Evolutionary conservation across 768 basidiomycete species (phyloP), one percentile per base, ranked within the genome.

Genomic region (Tylopilus sp.): DNA sequence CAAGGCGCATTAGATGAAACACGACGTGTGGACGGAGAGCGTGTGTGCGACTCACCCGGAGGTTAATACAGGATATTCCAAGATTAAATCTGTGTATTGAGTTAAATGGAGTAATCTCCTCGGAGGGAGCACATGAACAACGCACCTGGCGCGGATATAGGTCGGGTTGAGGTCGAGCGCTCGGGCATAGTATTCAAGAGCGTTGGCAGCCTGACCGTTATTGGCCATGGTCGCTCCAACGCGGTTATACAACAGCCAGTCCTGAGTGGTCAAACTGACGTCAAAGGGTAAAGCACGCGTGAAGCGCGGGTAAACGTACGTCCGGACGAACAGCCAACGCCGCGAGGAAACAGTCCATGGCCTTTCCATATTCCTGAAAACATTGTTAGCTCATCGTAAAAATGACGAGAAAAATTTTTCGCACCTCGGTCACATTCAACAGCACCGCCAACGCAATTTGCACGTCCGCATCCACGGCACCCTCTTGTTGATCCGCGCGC

Each of bases 171-270:
- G 75, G 61, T 91, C 87, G 29, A 97, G 77, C 2, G 95, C 95
- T 29, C 79, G 82, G 63, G 84, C 80, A 71, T 98, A 98, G 67
- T 92, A 96, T 53, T 86, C 76, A 3, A 94, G 75, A n/a, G 95
- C 95, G 48, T 91, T 83, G 31, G 80, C 82, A 13, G 92, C 79
- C 49, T 75, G 76, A 22, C 93, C 86, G 62, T 83, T 90, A 70
- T 97, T 98, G 24, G 95, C 95, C 74, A 94, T 84, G 6, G 92
- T 95, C 16, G 95, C 95, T 14, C 95, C 95, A 37, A 96, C 88
- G 16, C 95, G 83, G 64, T 98, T 98, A 71, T 90, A 96, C 53
- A 98, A 71, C 34, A 91, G 73, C 86, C 89, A 96, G 65, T 98
- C 94, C 91, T 95, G 61, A 52, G 21, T 26, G 13, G 25, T 29